Conservation (phyloP, 441 rosid genomes). For the Metrosideros polymorpha region DNA sequence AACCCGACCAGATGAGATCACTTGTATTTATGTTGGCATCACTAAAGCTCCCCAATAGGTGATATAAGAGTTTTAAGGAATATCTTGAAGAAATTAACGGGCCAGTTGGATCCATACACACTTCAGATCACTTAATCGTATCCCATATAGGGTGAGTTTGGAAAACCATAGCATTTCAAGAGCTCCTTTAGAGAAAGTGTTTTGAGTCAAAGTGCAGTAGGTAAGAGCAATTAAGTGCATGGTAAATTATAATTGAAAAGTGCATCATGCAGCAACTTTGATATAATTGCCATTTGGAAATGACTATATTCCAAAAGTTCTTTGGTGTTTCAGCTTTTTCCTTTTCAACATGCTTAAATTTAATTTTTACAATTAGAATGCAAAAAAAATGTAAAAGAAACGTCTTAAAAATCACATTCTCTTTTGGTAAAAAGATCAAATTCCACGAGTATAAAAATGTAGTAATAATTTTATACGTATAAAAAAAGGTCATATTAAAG, state of each 20-base stretch:
- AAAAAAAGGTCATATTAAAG: neutral
- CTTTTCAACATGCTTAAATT: neutral
- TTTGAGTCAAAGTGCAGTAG: neutral
- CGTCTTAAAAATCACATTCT: neutral
- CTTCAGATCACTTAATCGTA: neutral
- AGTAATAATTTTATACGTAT: neutral
- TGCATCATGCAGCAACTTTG: neutral
- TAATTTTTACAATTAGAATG: neutral
- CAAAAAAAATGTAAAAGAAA: neutral
- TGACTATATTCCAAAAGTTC: neutral
- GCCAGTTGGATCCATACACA: neutral
- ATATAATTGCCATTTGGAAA: neutral
- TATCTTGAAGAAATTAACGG: neutral
- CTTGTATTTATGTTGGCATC: neutral
- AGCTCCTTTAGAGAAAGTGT: neutral
- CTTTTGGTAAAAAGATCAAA: neutral
- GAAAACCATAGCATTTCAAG: neutral
- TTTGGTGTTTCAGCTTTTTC: neutral
- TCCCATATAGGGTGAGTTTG: neutral
- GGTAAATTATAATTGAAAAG: neutral
- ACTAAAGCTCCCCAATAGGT: neutral
- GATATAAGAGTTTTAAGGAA: neutral
- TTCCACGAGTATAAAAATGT: neutral
- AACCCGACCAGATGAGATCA: neutral
- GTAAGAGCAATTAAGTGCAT: neutral